Evolutionary conservation across 164 flowering plant genomes (phyloP), one percentile per base, ranked within the genome.

Genomic region (Magnolia sinica): DNA sequence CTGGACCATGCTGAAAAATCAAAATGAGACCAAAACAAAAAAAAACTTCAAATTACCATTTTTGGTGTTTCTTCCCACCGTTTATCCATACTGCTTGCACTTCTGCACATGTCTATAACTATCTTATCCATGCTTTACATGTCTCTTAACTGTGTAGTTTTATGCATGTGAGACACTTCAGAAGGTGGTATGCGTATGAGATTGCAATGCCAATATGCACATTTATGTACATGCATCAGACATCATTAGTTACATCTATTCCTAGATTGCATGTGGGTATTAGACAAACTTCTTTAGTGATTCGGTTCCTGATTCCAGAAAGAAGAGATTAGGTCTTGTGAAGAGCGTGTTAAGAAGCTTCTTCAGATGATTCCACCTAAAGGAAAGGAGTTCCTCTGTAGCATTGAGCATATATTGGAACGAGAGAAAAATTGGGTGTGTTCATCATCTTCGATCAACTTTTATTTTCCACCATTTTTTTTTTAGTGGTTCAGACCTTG

Each of bases 401-500:
- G 86, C 77, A 82, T 96, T 82, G 99, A 96, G 86, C 99, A 92
- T 87, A 91, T 94, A 73, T 78, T 96, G 72, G 97, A 96, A 81
- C 91, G 98, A 69, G 99, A 96, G 81, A 92, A 88, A 79, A 96
- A 96, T 74, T 96, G 99, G 99, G 99, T 96, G 73, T 75, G 89
- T 58, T 16, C 76, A 55, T 58, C 29, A 58, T 70, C 7, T 29
- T 67, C 7, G 45, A 68, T 37, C 7, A 37, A 72, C 19, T 55
- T 71, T 16, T 22, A 9, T 72, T 72, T 24, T 2, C 63, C 11
- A 22, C 14, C 16, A 16, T 19, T 20, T 1, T 68, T 1, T 68
- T 50, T 49, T n/a, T 50, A 13, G 19, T 24, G 20, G 50, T 65
- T 68, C 70, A 37, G n/a, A 19, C 18, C 18, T 50, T 20, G 18